Evolutionary conservation across 2,329 filamentous ascomycete genomes (phyloP).

Genomic region (Cadophora gregata): DNA sequence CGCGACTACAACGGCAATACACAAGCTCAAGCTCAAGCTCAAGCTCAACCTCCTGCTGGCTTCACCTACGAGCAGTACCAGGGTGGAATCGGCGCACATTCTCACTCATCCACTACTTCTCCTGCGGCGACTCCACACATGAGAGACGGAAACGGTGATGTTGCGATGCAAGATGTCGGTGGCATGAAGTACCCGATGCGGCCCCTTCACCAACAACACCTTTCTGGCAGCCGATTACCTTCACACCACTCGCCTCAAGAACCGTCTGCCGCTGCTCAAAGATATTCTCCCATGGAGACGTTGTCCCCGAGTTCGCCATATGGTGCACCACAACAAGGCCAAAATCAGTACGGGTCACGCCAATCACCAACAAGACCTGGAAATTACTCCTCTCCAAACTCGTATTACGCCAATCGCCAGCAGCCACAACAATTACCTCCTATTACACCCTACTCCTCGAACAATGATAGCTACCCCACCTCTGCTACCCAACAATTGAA

Average conservation of each 20-base stretch:
- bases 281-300: slow-evolving; percentile 95
- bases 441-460: slow-evolving; percentile 70
- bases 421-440: slow-evolving; percentile 74
- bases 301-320: slow-evolving; percentile 83
- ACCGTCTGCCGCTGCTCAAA: slow-evolving; percentile 82
- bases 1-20: slow-evolving; percentile 51
- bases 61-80: slow-evolving; percentile 75
- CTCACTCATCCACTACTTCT: slow-evolving; percentile 62
- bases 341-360: slow-evolving; percentile 57
- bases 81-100: slow-evolving; percentile 50
- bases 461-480: slow-evolving; percentile 73
- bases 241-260: slow-evolving; percentile 76
- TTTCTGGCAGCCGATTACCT: slow-evolving; percentile 55
- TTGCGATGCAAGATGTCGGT: slow-evolving; percentile 86
- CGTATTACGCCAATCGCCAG: slow-evolving; percentile 57
- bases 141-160: slow-evolving; percentile 76
- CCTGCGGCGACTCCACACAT: slow-evolving; percentile 62
- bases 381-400: slow-evolving; percentile 62
- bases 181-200: slow-evolving; percentile 86
- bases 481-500: slow-evolving; percentile 76
- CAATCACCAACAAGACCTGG: slow-evolving; percentile 80
- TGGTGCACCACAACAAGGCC: slow-evolving; percentile 62
- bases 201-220: slow-evolving; percentile 77
- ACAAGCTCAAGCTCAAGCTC: slow-evolving; percentile 43
- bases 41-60: slow-evolving; percentile 59